Evolutionary conservation across 352 stramenopile species (phyloP).

Genomic region (Pythium periplocum): DNA sequence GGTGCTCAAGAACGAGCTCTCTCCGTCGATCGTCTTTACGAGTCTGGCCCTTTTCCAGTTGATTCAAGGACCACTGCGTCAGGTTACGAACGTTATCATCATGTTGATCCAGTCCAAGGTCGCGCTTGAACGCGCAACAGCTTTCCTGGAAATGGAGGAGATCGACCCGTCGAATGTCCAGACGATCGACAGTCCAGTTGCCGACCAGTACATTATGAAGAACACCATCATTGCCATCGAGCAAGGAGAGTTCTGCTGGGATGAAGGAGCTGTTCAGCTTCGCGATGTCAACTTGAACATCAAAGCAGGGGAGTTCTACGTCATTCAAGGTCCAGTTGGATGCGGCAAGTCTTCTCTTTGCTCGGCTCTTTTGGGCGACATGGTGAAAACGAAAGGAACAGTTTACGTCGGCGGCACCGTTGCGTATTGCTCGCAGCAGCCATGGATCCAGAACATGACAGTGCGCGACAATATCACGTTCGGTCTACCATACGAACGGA

Average conservation of each 20-base stretch:
- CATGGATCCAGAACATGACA: constrained; percentile 1
- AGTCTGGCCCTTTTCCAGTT: constrained; percentile 70
- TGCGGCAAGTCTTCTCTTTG: constrained; percentile 90
- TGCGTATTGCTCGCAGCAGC: constrained; percentile 2
- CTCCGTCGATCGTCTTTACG: constrained; percentile 59
- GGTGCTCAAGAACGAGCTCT: constrained; percentile 81
- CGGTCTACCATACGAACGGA: constrained; percentile 28
- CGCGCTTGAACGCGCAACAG: constrained; percentile 30
- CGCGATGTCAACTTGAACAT: constrained; percentile 56
- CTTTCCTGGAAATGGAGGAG: constrained; percentile 49
- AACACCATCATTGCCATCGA: constrained; percentile 18
- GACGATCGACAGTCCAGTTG: neutral
- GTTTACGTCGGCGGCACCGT: constrained; percentile 11
- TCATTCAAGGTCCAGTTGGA: constrained; percentile 85
- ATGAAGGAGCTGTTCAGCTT: constrained; percentile 18
- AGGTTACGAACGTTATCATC: constrained; percentile 40
- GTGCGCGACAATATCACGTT: constrained; percentile 81
- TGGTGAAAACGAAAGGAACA: constrained; percentile 36
- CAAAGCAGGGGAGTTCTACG: constrained; percentile 64
- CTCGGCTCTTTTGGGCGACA: constrained; percentile 87
- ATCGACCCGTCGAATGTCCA: constrained; percentile 12
- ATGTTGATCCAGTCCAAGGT: constrained; percentile 86
- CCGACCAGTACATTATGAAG: neutral
- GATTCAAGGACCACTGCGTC: constrained; percentile 48
- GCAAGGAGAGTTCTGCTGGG: constrained; percentile 20